phyloP scores from a whole-genome alignment of 306 rosid species.

The Boehmeria nivea region DNA sequence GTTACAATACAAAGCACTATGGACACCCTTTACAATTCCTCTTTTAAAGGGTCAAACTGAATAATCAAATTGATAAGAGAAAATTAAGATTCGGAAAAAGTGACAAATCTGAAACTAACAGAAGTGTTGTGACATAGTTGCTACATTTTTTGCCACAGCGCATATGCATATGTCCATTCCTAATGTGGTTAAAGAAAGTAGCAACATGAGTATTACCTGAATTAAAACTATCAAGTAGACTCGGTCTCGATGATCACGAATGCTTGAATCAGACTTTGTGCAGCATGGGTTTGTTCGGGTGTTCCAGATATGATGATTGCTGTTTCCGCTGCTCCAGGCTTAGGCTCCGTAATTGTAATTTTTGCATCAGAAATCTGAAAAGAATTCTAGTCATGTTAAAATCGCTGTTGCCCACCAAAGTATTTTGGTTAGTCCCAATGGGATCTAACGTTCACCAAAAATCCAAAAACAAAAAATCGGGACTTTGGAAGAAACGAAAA shows the following conservation, averaged over 20 bases:
- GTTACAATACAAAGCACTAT: too few species aligned
- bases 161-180: neutral
- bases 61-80: too few species aligned
- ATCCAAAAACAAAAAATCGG: neutral
- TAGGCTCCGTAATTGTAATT: conserved; percentile 72
- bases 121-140: neutral
- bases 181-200: conserved; percentile 11
- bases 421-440: neutral
- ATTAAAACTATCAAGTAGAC: conserved; percentile 45
- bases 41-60: too few species aligned
- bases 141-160: neutral
- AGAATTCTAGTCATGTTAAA: conserved; percentile 22
- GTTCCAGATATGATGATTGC: conserved; percentile 83
- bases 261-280: conserved; percentile 97
- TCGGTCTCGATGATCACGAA: conserved; percentile 86
- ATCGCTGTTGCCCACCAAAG: conserved; percentile 5
- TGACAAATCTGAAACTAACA: conserved; percentile 11
- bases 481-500: neutral
- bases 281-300: conserved; percentile 97
- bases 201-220: conserved; percentile 34
- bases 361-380: conserved; percentile 93
- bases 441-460: too few species aligned
- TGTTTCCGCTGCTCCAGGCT: conserved; percentile 87
- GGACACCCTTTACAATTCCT: too few species aligned
- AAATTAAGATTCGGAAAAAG: too few species aligned